Base-by-base conservation (phyloP, 768 basidiomycete genomes). In the Mycena galopus region DNA sequence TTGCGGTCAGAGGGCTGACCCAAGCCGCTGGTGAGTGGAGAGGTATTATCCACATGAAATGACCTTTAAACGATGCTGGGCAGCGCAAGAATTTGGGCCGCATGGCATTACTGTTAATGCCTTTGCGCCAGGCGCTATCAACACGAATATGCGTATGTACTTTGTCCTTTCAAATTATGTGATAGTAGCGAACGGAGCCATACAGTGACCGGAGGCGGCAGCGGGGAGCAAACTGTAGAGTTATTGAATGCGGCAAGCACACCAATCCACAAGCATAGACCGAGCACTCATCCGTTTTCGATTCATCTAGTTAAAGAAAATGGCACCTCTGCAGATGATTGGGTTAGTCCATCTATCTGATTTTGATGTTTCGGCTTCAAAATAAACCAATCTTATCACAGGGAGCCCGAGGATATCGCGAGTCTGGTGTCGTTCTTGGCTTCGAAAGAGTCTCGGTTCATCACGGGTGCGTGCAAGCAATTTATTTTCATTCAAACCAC, bases 1-100 rank as follows among this genome's bases (percentile, higher is more conserved):
- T 86, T 72, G 85, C 85, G 3, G 60, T 88, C 0, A 78, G 85
- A 30, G 85, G 83, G 19, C 73, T 87, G 30, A 86, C 87, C 0
- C 85, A 86, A 68, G 75, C 75, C 19, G 77, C 78, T 21, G 82
- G 82, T 83, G 21, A 39, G 4, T n/a, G 23, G 8, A 10, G 11
- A 8, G 16, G 11, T 9, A 37, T 16, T 16, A 37, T 11, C 16
- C 2, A 11, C 35, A 37, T 37, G 16, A 37, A 37, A 37, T 37
- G 21, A 50, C 21, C 23, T 42, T 57, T 7, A 27, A 12, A 21
- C 16, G 35, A 37, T 16, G 11, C 6, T 16, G 9, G 3, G n/a
- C 35, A 84, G 83, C 84, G 3, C 6, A 67, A 25, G 83, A 85
- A 71, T 76, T 78, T 21, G 78, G 78, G 12, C 62, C 73, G 42